These are phyloP conservation scores for Cadophora malorum DNA, from an alignment of 2,329 filamentous ascomycete genomes.

Conservation along the genomic window DNA sequence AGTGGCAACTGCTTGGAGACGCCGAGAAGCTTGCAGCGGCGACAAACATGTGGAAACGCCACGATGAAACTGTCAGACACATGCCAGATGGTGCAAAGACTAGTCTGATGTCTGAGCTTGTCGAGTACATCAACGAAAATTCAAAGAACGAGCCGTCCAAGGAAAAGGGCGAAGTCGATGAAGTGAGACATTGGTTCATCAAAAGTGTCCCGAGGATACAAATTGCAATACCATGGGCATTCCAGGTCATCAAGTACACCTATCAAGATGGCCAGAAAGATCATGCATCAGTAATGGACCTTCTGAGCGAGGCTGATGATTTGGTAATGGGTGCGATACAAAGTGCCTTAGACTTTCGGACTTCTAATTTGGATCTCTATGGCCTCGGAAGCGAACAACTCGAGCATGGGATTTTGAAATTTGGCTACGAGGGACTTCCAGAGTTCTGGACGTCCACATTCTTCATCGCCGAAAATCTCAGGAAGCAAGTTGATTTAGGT, in stretches of 20 bases:
- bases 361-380: conserved; percentile 72
- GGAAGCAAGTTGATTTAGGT: conserved; percentile 64
- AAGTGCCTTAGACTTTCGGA: conserved; percentile 73
- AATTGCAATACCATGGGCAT: conserved; percentile 79
- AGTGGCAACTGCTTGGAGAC: conserved; percentile 85
- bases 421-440: conserved; percentile 72
- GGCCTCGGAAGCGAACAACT: conserved; percentile 73
- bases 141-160: conserved; percentile 72
- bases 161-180: conserved; percentile 74
- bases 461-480: conserved; percentile 65
- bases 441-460: conserved; percentile 85
- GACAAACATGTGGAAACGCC: conserved; percentile 77
- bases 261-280: conserved; percentile 67
- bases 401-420: conserved; percentile 66
- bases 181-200: conserved; percentile 86
- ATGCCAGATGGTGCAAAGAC: conserved; percentile 67
- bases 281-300: conserved; percentile 49
- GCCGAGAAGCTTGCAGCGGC: conserved; percentile 90
- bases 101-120: conserved; percentile 75
- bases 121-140: conserved; percentile 77
- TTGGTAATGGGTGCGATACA: conserved; percentile 71
- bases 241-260: conserved; percentile 75
- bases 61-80: conserved; percentile 71
- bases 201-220: conserved; percentile 76
- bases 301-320: conserved; percentile 71